phyloP scores from a whole-genome alignment of 2,329 filamentous ascomycete species.

The Aotearoamyces nothofagi region DNA sequence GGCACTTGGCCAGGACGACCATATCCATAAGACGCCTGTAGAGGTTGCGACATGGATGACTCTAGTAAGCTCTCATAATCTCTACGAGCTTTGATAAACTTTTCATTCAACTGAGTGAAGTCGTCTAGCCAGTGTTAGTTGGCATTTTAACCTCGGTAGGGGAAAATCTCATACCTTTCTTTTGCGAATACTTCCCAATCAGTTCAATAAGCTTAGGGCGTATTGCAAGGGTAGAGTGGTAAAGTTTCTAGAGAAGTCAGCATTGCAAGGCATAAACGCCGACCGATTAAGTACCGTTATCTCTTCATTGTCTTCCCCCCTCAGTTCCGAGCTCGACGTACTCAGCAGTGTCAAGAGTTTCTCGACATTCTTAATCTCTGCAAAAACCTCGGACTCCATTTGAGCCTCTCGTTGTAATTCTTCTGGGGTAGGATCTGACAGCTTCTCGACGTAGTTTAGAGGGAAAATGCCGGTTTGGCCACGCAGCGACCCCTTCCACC shows the following conservation, averaged over 20 bases:
- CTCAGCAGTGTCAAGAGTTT: conserved; percentile 80
- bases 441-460: conserved; percentile 95
- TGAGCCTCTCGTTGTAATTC: conserved; percentile 91
- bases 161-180: conserved; percentile 55
- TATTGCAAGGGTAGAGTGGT: conserved; percentile 88
- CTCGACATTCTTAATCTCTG: conserved; percentile 63
- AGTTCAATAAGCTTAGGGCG: conserved; percentile 93
- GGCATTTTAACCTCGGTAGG: conserved; percentile 2
- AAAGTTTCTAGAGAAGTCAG: conserved; percentile 45
- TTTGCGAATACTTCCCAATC: conserved; percentile 98
- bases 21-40: conserved; percentile 62
- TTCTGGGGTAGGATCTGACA: conserved; percentile 85
- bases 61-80: conserved; percentile 96
- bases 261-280: neutral
- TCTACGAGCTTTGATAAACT: conserved; percentile 95
- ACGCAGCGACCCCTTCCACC: conserved; percentile 93
- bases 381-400: conserved; percentile 76
- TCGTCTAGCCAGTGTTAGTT: conserved; percentile 49
- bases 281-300: conserved; percentile 51
- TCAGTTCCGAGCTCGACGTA: conserved; percentile 63
- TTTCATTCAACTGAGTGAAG: conserved; percentile 96
- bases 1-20: conserved; percentile 7
- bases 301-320: conserved; percentile 90
- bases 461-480: conserved; percentile 97
- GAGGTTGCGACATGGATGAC: conserved; percentile 90